Evolutionary conservation across 495 filamentous ascomycete genomes (phyloP).

Genomic region (Hyaloscypha hepaticicola): DNA sequence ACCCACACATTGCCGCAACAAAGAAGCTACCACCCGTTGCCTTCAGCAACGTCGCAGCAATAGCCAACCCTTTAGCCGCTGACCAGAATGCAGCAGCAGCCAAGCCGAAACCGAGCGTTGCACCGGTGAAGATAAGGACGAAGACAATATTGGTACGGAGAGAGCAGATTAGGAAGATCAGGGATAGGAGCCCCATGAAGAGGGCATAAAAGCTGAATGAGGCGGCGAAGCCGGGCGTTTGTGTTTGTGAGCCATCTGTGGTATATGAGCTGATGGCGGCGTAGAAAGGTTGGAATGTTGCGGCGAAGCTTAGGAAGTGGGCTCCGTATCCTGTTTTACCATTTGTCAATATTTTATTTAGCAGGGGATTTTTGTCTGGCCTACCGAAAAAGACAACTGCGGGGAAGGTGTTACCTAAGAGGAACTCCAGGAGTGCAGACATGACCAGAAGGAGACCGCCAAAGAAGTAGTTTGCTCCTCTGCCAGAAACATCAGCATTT

Average conservation of each 20-base stretch:
- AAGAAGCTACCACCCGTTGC: conserved; percentile 52
- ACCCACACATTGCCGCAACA: conserved; percentile 53
- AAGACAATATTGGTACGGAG: conserved; percentile 69
- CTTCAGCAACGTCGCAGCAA: conserved; percentile 30
- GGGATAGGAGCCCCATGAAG: conserved; percentile 57
- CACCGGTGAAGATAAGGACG: conserved; percentile 60
- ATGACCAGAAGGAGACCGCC: conserved; percentile 64
- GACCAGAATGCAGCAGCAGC: conserved; percentile 59
- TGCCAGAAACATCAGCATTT: not conserved
- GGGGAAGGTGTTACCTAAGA: conserved; percentile 70
- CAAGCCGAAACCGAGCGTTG: conserved; percentile 54
- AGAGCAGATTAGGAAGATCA: conserved; percentile 64
- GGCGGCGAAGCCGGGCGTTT: conserved; percentile 7
- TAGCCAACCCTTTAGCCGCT: conserved; percentile 37
- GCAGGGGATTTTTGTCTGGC: not conserved
- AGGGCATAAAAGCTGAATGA: conserved; percentile 50
- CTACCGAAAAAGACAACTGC: conserved; percentile 56
- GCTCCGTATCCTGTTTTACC: conserved; percentile 48
- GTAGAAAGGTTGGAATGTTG: conserved; percentile 54
- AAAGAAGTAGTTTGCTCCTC: conserved; percentile 37
- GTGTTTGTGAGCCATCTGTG: conserved; percentile 2
- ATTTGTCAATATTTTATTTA: conserved; percentile 35
- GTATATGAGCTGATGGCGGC: conserved; percentile 38
- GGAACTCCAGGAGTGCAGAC: conserved; percentile 60
- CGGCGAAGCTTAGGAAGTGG: conserved; percentile 54